Evolutionary conservation across 2,329 filamentous ascomycete genomes (phyloP), one percentile per base, ranked within the genome.

Genomic region (Fusarium phyllophilum): DNA sequence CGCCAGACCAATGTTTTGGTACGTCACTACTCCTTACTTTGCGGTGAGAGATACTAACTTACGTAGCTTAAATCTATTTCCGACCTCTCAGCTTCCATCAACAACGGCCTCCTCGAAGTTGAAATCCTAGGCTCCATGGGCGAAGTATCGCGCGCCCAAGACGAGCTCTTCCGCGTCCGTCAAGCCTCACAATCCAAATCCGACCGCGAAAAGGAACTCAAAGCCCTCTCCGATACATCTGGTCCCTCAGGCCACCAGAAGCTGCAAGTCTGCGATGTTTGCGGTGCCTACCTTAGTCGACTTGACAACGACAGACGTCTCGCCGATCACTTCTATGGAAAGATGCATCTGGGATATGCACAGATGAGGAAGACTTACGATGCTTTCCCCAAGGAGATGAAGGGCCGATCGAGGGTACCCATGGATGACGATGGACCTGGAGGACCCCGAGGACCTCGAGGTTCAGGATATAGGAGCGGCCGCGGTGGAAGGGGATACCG

Each of bases 281-380:
- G 96, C 82, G 96, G 96, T 72, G 96, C 96, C 11, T 99, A 98
- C 82, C 88, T 99, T 42, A 95, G 92, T 72, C 87, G 96, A 29
- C 88, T 99, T 38, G 96, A 99, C 81, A 99, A 99, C 80, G 96
- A 99, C 82, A 90, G 96, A 41, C 89, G 96, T 36, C 83, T 99
- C 80, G 96, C 96, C 26, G 96, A 99, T 81, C 96, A 99, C 82
- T 99, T 99, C 81, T 98, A 98, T 83, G 96, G 96, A 29, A 99
- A 99, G 87, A 99, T 99, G 96, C 96, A 99, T 81, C 85, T 99
- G 65, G 96, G 96, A 0, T 99, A 98, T 81, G 96, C 96, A 22
- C 94, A 97, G 84, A 99, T 99, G 96, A 91, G 96, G 78, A 97
- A 96, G 87, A 96, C 95, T 7, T 95, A 90, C 79, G 95, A 97